These are phyloP conservation scores for Phytopythium chamaehyphon DNA, from an alignment of 352 stramenopile genomes.

Conservation along the genomic window DNA sequence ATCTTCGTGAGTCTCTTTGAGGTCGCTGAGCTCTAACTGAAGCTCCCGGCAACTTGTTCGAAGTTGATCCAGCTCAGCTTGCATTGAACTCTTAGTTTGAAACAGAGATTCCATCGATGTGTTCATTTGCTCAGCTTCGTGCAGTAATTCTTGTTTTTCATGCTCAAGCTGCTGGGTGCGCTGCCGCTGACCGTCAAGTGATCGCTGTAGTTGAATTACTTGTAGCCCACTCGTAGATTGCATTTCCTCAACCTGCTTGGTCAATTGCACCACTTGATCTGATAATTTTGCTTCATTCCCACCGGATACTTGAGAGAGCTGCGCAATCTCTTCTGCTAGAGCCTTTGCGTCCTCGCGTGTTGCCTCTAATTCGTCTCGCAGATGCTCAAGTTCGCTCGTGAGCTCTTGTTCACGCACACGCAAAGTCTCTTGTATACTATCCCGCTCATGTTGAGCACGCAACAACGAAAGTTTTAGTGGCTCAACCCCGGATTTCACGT, in stretches of 20 bases:
- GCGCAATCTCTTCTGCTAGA: conserved; percentile 46
- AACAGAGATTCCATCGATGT: conserved; percentile 48
- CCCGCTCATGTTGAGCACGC: conserved; percentile 40
- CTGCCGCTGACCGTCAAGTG: conserved; percentile 36
- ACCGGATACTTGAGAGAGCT: conserved; percentile 33
- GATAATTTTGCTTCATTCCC: conserved; percentile 39
- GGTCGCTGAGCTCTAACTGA: conserved; percentile 43
- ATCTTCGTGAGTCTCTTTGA: conserved; percentile 55
- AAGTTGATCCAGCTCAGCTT: conserved; percentile 58
- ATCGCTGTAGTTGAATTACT: conserved; percentile 57
- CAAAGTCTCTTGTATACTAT: conserved; percentile 24
- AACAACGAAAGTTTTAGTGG: conserved; percentile 47
- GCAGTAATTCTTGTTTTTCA: conserved; percentile 63
- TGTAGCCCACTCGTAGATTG: conserved; percentile 30
- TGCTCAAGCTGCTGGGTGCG: conserved; percentile 44
- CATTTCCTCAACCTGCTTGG: conserved; percentile 45
- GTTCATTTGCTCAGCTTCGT: conserved; percentile 64
- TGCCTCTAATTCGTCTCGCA: conserved; percentile 32
- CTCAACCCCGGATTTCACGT: conserved; percentile 20
- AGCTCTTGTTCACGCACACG: conserved; percentile 29
- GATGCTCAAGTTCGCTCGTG: conserved; percentile 4
- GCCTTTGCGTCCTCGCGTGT: conserved; percentile 37
- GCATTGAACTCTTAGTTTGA: conserved; percentile 41
- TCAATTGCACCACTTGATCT: conserved; percentile 36
- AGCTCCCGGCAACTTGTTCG: conserved; percentile 39